Evolutionary conservation across 805 yeast species (phyloP).

Genomic region (Saccharomyces jurei): DNA sequence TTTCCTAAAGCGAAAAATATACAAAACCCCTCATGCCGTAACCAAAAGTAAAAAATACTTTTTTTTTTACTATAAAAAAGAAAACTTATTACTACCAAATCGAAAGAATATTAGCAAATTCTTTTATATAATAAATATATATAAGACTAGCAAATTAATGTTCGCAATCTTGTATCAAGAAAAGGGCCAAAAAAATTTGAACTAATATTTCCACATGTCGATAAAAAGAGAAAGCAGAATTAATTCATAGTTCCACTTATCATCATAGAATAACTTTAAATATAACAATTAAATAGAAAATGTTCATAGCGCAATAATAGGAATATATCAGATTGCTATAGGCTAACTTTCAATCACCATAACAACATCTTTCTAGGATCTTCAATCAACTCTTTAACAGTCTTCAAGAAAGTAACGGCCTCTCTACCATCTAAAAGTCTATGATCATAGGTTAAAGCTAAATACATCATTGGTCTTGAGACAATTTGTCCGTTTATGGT

Average conservation of each 20-base stretch:
- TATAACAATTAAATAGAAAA: neutral
- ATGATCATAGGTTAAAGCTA: conserved; percentile 97
- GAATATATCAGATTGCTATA: neutral
- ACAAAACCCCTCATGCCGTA: neutral
- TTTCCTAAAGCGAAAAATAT: too few relatives aligned
- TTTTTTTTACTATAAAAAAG: too few relatives aligned
- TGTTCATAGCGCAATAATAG: neutral
- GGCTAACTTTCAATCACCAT: conserved; percentile 19
- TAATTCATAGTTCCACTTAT: neutral
- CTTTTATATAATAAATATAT: neutral
- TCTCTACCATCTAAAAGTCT: conserved; percentile 97
- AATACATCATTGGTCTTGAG: conserved; percentile 98
- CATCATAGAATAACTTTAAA: neutral
- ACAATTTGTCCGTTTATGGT: conserved; percentile 93
- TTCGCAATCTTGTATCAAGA: neutral
- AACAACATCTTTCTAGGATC: conserved; percentile 98
- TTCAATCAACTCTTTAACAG: conserved; percentile 93
- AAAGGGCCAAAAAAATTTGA: too few relatives aligned
- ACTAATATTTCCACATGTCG: too few relatives aligned
- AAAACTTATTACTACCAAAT: too few relatives aligned
- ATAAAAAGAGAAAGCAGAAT: neutral
- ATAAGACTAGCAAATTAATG: neutral
- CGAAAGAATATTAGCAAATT: neutral
- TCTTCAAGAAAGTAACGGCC: conserved; percentile 94
- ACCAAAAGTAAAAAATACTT: neutral